Evolutionary conservation across 1,139 yeast genomes (phyloP), one percentile per base, ranked within the genome.

Genomic region (Blastobotrys indianensis): DNA sequence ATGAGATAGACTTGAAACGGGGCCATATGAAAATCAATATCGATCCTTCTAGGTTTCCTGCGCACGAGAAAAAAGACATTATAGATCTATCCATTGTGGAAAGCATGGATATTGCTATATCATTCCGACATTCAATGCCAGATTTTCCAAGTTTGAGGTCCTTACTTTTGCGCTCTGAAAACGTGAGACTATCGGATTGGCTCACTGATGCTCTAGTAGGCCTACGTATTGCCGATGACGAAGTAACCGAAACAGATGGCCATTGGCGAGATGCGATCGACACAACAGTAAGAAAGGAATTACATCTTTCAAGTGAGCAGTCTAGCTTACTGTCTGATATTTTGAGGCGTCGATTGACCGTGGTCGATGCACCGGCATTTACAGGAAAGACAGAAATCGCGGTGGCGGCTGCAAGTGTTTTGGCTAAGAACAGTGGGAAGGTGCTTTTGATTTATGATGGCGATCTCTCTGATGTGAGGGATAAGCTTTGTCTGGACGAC

Each of bases 281-380:
- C 6, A 20, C 25, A 7, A 4, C 25, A 20, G 7, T 20, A 4
- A 7, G 7, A 4, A 7, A 7, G 25, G 25, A 20, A 4, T 20
- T 20, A 4, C 25, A 20, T 4, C 25, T 20, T 20, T 20, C 25
- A 20, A 20, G 25, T 20, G 25, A 20, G 25, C 25, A 20, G 25
- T 4, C 7, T 4, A 20, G 25, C 25, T 20, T 20, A 7, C 25
- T 20, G 25, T 20, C 25, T 20, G 25, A 20, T 20, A 20, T 20
- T 20, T 7, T 20, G 6, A 7, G 7, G 7, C 25, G 25, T 20
- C 25, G 25, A 7, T 20, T 20, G 7, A 20, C 25, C 25, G 50
- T 73, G 6, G 57, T 75, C 3, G 64, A 63, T 37, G 78, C 78
- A 0, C 69, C 74, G 1, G 71, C 76, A 1, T 77, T 77, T 1